These are phyloP conservation scores for Dalbergia oliveri DNA, from an alignment of 306 rosid genomes.

Conservation along the genomic window DNA sequence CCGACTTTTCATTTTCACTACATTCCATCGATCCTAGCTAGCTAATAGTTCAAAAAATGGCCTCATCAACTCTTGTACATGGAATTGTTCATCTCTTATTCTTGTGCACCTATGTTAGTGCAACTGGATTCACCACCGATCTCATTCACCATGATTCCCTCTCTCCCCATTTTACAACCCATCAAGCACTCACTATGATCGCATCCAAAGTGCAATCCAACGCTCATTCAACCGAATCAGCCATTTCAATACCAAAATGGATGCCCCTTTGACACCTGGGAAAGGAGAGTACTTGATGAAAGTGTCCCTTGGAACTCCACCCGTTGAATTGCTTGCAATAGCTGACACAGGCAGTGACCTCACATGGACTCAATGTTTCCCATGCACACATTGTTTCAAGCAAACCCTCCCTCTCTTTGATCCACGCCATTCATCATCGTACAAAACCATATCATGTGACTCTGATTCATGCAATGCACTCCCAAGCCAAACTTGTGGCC, in stretches of 20 bases:
- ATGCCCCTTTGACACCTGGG: constrained; percentile 35
- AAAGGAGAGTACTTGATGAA: constrained; percentile 66
- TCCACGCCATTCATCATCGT: constrained; percentile 58
- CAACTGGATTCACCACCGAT: constrained; percentile 33
- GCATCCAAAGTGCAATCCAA: constrained; percentile 49
- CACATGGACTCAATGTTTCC: constrained; percentile 73
- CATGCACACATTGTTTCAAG: constrained; percentile 29
- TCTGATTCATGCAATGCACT: constrained; percentile 37
- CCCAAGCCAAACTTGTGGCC: neutral
- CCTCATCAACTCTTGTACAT: neutral
- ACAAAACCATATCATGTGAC: constrained; percentile 38
- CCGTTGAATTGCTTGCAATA: constrained; percentile 48
- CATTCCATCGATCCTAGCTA: too few relatives aligned
- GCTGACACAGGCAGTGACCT: constrained; percentile 78
- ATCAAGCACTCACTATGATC: constrained; percentile 41
- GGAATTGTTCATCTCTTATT: neutral
- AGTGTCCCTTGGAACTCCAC: constrained; percentile 65
- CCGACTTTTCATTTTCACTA: neutral
- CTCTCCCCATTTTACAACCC: constrained; percentile 57
- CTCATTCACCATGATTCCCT: constrained; percentile 65
- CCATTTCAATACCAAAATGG: neutral
- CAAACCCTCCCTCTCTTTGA: constrained; percentile 56
- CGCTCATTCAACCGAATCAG: constrained; percentile 57
- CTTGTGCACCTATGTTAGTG: neutral
- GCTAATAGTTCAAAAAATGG: neutral